Evolutionary conservation across 306 rosid species (phyloP).

Genomic region (Castanea mollissima): DNA sequence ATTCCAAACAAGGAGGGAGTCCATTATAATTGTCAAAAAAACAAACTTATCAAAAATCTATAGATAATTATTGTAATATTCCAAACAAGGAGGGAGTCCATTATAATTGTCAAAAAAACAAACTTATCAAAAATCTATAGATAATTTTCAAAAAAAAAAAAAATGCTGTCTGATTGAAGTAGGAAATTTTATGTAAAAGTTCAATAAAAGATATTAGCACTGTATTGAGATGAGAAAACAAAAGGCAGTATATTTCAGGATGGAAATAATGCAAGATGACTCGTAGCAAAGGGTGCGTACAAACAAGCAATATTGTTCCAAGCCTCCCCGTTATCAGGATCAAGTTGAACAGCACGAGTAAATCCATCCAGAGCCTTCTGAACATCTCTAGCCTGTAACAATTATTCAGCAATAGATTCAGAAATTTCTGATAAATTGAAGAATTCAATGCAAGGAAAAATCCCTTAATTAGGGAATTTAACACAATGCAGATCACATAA

Average conservation of each 20-base stretch:
- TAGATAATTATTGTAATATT: not conserved
- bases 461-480: slow-evolving; percentile 4
- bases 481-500: slow-evolving; percentile 18
- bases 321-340: slow-evolving; percentile 98
- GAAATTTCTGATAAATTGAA: slow-evolving; percentile 7
- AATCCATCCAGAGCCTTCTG: slow-evolving; percentile 94
- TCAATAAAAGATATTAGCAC: not conserved
- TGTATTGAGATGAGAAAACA: not conserved
- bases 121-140: no score
- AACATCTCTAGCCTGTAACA: slow-evolving; percentile 76
- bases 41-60: no score
- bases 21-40: not conserved
- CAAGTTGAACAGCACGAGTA: slow-evolving; percentile 95
- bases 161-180: not conserved
- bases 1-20: not conserved
- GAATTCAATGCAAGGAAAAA: slow-evolving; percentile 6
- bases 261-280: not conserved
- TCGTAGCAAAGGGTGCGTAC: slow-evolving; percentile 44
- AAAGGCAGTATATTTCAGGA: not conserved
- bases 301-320: slow-evolving; percentile 99
- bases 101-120: not conserved
- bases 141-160: not conserved
- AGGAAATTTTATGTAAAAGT: not conserved
- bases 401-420: slow-evolving; percentile 23
- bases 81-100: not conserved